phyloP scores from a whole-genome alignment of 768 basidiomycete genomes.

The Pulveroboletus sp. region DNA sequence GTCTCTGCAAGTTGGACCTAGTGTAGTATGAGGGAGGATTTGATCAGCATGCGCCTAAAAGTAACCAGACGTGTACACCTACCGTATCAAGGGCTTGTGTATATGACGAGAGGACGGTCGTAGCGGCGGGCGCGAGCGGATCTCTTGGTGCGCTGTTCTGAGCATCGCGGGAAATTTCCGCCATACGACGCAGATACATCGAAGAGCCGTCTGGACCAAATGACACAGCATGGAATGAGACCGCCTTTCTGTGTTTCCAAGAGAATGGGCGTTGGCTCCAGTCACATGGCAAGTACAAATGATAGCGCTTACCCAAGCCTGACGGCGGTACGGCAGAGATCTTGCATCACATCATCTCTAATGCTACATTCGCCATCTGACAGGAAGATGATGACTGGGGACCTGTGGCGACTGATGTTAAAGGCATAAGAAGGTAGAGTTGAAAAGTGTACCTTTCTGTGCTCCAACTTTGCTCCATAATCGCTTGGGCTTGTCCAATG shows the following conservation, averaged over 20 bases:
- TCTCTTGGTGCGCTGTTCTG: constrained; percentile 45
- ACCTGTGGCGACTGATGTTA: constrained; percentile 3
- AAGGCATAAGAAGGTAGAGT: neutral
- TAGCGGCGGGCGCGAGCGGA: constrained; percentile 31
- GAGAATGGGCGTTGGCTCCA: neutral
- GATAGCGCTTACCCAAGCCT: constrained; percentile 39
- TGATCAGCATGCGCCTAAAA: too few relatives aligned
- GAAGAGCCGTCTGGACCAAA: constrained; percentile 40
- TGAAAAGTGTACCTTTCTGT: constrained; percentile 39
- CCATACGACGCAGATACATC: constrained; percentile 45
- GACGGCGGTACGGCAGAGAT: constrained; percentile 41
- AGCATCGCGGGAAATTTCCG: constrained; percentile 44
- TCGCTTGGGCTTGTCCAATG: constrained; percentile 29
- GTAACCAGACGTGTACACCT: neutral
- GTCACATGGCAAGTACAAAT: accelerated
- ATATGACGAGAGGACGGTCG: constrained; percentile 44
- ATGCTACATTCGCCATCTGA: constrained; percentile 48
- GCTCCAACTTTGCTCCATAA: constrained; percentile 50
- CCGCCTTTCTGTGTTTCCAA: constrained; percentile 39
- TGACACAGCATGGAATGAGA: constrained; percentile 59
- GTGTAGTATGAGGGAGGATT: neutral
- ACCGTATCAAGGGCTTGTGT: constrained; percentile 52
- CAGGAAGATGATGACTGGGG: constrained; percentile 39
- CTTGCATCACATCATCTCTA: constrained; percentile 35
- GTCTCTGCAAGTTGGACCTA: constrained; percentile 56